Evolutionary conservation across 2,329 filamentous ascomycete species (phyloP).

Genomic region (Coccinonectria pachysandricola): DNA sequence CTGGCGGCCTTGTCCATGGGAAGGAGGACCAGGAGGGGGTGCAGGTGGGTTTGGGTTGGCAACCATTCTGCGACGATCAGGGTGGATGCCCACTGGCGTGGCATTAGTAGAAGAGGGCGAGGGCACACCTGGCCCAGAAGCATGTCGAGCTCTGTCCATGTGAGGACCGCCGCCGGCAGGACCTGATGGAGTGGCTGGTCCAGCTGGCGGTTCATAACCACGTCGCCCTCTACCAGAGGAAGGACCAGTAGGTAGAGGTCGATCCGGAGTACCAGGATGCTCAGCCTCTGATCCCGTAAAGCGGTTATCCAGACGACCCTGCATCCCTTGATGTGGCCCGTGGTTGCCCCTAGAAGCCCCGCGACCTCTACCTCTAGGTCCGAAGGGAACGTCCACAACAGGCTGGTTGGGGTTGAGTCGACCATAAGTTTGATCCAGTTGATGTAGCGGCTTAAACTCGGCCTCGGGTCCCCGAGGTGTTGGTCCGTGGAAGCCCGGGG

Average conservation of each 20-base stretch:
- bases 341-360: constrained; percentile 29
- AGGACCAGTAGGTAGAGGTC: constrained; percentile 42
- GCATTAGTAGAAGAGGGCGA: constrained; percentile 16
- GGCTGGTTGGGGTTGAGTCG: constrained; percentile 45
- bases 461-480: constrained; percentile 30
- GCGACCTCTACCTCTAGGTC: constrained; percentile 42
- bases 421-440: constrained; percentile 54
- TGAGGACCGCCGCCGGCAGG: constrained; percentile 20
- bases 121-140: constrained; percentile 18
- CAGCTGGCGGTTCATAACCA: constrained; percentile 27
- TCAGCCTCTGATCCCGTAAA: constrained; percentile 30
- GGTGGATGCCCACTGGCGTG: constrained; percentile 32
- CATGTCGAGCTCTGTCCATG: constrained; percentile 33
- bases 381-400: constrained; percentile 40
- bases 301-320: constrained; percentile 32
- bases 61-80: constrained; percentile 40
- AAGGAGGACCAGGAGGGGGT: constrained; percentile 22
- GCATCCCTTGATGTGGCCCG: constrained; percentile 25
- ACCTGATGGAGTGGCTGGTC: constrained; percentile 20
- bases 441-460: constrained; percentile 41
- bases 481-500: constrained; percentile 27
- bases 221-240: constrained; percentile 38
- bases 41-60: constrained; percentile 22
- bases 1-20: constrained; percentile 20
- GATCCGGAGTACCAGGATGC: constrained; percentile 37